Base-by-base conservation (phyloP, 306 rosid species). In the Lithocarpus polystachyus region DNA sequence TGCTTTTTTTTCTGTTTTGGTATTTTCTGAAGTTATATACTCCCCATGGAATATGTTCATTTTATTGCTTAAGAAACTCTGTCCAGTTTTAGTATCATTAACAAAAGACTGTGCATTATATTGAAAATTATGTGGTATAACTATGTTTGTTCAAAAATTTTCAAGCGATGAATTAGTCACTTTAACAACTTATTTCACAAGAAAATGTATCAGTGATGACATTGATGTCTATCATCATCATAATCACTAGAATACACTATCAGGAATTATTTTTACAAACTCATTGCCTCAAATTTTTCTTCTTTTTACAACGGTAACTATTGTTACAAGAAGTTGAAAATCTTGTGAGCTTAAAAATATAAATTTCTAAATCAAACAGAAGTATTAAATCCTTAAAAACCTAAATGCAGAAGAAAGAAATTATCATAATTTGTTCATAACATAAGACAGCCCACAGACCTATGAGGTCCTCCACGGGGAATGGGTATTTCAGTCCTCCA, bases 401-500 rank as follows among this genome's bases (percentile, higher is more conserved):
- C 29, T 31, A 43, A 8, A 56, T 56, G 69, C 37, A 65, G 72
- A 29, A 29, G 48, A 56, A 68, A 53, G 45, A 20, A 79, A 35
- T 10, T 68, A 73, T 23, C 74, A 71, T 53, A 68, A 72, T 43
- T 73, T 40, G 65, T 54, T 53, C 26, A 56, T 72, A 79, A 59
- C 33, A 80, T 52, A 52, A 23, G 56, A 79, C 52, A 73, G 11
- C 67, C 65, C 29, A 71, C 74, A 74, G 59, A 94, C 99, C 99
- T 91, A 82, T 94, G 99, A 76, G 99, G 99, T 71, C 99, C 99
- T 17, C 99, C 99, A 40, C 92, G 97, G 28, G 97, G 99, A 82
- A 94, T 94, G 29, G 97, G 92, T 73, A 86, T 86, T 86, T 94
- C 99, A 65, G 62, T 75, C 79, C 91, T 82, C 99, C 99, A 94